Evolutionary conservation across 108 stramenopile genomes (phyloP).

Genomic region (Pseudonitzschia delicatissima): DNA sequence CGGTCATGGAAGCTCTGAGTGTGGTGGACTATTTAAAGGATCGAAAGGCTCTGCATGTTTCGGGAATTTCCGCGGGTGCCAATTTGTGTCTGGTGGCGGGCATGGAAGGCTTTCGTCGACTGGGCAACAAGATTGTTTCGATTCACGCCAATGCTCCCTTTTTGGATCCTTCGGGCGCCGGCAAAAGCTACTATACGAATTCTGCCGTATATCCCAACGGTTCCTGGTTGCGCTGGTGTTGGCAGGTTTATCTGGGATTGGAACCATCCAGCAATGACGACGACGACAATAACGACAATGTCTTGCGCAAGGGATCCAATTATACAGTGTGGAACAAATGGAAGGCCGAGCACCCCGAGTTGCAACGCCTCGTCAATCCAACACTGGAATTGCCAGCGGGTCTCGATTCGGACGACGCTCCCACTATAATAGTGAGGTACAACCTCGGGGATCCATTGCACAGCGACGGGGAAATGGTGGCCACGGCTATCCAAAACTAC

Average conservation of each 20-base stretch:
- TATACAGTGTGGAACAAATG: slow-evolving; percentile 5
- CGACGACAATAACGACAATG: slow-evolving; percentile 6
- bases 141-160: slow-evolving; percentile 9
- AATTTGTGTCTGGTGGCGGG: slow-evolving; percentile 4
- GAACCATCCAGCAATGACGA: background rate
- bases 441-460: background rate
- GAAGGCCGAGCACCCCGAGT: background rate
- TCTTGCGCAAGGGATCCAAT: slow-evolving; percentile 10
- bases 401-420: slow-evolving; percentile 1
- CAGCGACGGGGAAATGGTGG: background rate
- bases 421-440: background rate
- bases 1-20: slow-evolving; percentile 12
- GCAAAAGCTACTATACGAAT: slow-evolving; percentile 8
- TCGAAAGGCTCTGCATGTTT: background rate
- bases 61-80: slow-evolving; percentile 10
- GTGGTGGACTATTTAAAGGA: slow-evolving; percentile 6
- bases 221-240: slow-evolving; percentile 10
- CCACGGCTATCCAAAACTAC: background rate
- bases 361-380: slow-evolving; percentile 8
- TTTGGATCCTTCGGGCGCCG: slow-evolving; percentile 6
- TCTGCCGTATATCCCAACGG: background rate
- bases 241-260: slow-evolving; percentile 6
- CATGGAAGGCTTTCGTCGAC: slow-evolving; percentile 13
- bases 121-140: background rate
- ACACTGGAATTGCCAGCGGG: background rate